phyloP scores from a whole-genome alignment of 2,329 filamentous ascomycete genomes.

The Balansia obtecta region DNA sequence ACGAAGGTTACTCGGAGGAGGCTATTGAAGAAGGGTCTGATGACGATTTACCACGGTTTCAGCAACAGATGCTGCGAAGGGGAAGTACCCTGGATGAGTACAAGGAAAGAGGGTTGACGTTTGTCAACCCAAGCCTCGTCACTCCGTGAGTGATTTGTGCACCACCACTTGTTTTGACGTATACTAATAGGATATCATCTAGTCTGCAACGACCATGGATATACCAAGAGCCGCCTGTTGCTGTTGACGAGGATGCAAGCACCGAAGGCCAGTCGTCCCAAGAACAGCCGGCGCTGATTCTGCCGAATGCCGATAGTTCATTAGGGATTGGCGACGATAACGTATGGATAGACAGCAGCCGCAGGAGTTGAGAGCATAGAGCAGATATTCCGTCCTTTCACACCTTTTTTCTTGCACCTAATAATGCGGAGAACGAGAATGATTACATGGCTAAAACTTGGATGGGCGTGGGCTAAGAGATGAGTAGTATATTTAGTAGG shows the following conservation, averaged over 20 bases:
- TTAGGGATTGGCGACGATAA: slow-evolving; percentile 27
- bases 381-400: background rate
- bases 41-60: slow-evolving; percentile 30
- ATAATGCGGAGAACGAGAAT: background rate
- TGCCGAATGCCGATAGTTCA: slow-evolving; percentile 23
- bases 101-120: slow-evolving; percentile 55
- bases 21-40: slow-evolving; percentile 24
- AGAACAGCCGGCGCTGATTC: slow-evolving; percentile 13
- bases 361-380: background rate
- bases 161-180: background rate
- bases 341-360: slow-evolving; percentile 21
- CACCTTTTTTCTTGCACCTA: background rate
- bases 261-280: slow-evolving; percentile 12
- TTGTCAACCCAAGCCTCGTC: slow-evolving; percentile 66
- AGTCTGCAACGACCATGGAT: slow-evolving; percentile 64
- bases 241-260: slow-evolving; percentile 15
- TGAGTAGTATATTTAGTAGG: background rate
- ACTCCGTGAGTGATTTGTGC: slow-evolving; percentile 42
- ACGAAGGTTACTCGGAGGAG: slow-evolving; percentile 22
- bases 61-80: slow-evolving; percentile 31
- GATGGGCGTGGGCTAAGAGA: background rate
- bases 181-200: background rate
- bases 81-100: slow-evolving; percentile 61
- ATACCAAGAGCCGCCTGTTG: slow-evolving; percentile 40
- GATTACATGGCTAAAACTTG: background rate